These are phyloP conservation scores for Penicillium oxalicum DNA, from an alignment of 2,329 filamentous ascomycete genomes.

Conservation along the genomic window DNA sequence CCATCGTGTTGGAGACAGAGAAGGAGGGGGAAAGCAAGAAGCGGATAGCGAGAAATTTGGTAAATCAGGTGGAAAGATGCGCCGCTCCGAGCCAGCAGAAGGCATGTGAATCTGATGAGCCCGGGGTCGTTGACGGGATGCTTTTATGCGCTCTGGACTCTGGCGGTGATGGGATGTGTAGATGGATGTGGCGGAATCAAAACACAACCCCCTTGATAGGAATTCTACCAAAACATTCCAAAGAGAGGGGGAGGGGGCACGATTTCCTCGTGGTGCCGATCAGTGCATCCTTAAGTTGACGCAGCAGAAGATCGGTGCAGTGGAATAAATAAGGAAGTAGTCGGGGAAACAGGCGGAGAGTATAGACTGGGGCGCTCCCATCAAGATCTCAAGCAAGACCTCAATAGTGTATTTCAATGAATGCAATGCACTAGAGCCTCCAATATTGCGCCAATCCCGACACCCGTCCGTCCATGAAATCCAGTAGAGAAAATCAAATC, in stretches of 20 bases:
- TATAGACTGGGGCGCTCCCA: neutral
- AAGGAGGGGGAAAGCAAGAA: neutral
- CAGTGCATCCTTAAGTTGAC: conserved; percentile 11
- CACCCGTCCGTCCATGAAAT: too few relatives aligned
- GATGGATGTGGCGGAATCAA: conserved; percentile 8
- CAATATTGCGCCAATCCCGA: too few relatives aligned
- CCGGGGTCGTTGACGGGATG: conserved; percentile 6
- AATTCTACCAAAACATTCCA: conserved; percentile 26
- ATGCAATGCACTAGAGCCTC: too few relatives aligned
- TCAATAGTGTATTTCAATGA: too few relatives aligned
- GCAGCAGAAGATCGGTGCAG: neutral
- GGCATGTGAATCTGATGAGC: conserved; percentile 6
- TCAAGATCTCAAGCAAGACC: too few relatives aligned
- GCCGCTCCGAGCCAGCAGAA: conserved; percentile 15
- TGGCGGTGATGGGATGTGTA: conserved; percentile 8
- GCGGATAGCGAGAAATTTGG: neutral
- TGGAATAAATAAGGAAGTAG: neutral
- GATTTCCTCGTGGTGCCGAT: conserved; percentile 4
- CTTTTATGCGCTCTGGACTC: conserved; percentile 5
- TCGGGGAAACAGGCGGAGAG: neutral
- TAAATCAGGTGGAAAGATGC: neutral
- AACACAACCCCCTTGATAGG: conserved; percentile 26
- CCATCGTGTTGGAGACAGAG: conserved; percentile 30
- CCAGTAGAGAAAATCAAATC: too few relatives aligned
- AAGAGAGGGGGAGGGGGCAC: conserved; percentile 2